These are phyloP conservation scores for Nothophaeocryptopus gaeumannii DNA, from an alignment of 2,329 filamentous ascomycete genomes.

Conservation along the genomic window DNA sequence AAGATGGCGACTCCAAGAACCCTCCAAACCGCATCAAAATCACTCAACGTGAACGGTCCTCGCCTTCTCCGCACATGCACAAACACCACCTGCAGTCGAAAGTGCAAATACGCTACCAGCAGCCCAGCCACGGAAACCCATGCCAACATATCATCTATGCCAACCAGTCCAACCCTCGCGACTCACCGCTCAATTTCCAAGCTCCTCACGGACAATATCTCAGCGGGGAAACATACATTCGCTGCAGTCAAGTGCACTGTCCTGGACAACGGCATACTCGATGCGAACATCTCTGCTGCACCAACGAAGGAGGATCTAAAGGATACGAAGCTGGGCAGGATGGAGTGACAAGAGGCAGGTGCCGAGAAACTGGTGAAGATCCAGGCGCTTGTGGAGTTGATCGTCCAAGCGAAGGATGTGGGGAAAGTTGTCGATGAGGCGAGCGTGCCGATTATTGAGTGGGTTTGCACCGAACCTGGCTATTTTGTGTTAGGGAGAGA, in stretches of 20 bases:
- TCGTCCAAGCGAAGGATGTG: slow-evolving; percentile 7
- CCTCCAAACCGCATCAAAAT: no score
- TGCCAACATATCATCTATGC: no score
- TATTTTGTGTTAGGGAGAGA: no score
- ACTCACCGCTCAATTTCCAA: not conserved
- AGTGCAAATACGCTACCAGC: no score
- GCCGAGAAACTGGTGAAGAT: slow-evolving; percentile 5
- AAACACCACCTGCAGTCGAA: no score
- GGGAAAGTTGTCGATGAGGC: not conserved
- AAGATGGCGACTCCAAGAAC: no score
- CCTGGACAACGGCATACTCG: not conserved
- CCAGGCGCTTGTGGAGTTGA: slow-evolving; percentile 7
- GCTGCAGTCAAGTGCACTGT: slow-evolving; percentile 8
- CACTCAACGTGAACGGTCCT: no score
- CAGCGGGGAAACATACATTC: slow-evolving; percentile 3
- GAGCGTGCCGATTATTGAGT: no score
- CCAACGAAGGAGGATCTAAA: not conserved
- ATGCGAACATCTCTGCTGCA: not conserved
- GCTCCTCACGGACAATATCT: not conserved
- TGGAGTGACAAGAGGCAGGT: not conserved
- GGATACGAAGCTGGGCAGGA: slow-evolving; percentile 2
- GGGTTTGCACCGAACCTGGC: no score
- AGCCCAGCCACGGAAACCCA: no score
- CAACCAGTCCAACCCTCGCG: no score
- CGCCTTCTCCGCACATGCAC: no score